Evolutionary conservation across 768 basidiomycete species (phyloP).

Genomic region (Leccinum rimulosum): DNA sequence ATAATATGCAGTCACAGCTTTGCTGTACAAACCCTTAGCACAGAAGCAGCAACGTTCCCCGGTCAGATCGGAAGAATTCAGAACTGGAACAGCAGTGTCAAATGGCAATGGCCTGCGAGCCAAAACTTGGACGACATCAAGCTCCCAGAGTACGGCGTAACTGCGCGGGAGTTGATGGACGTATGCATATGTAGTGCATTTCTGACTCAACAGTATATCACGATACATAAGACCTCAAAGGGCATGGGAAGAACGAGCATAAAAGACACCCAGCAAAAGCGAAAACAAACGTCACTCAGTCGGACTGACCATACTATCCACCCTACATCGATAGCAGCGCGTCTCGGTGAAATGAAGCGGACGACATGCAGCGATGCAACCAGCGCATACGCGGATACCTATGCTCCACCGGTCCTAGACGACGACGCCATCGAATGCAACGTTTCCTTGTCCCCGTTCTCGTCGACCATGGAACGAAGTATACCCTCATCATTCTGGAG

Average conservation of each 20-base stretch:
- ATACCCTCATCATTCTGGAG: slow-evolving; percentile 50
- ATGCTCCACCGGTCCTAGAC: neutral
- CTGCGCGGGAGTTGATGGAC: no score
- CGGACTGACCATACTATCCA: neutral
- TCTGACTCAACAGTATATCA: no score
- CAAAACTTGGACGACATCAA: no score
- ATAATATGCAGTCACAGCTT: no score
- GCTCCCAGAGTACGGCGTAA: no score
- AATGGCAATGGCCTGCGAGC: no score
- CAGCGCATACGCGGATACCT: neutral
- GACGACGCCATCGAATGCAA: slow-evolving; percentile 41
- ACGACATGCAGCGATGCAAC: neutral
- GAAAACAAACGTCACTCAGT: neutral
- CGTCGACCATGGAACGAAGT: slow-evolving; percentile 54
- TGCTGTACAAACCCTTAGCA: neutral
- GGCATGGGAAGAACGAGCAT: neutral
- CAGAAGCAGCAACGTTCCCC: no score
- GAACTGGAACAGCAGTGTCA: neutral
- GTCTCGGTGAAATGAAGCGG: neutral
- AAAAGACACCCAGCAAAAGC: neutral
- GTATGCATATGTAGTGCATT: no score
- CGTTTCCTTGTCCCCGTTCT: slow-evolving; percentile 49
- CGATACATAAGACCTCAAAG: no score
- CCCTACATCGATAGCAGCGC: neutral
- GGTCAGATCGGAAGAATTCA: no score